These are phyloP conservation scores for Chaetomium sp. DNA, from an alignment of 2,329 filamentous ascomycete species.

Conservation along the genomic window DNA sequence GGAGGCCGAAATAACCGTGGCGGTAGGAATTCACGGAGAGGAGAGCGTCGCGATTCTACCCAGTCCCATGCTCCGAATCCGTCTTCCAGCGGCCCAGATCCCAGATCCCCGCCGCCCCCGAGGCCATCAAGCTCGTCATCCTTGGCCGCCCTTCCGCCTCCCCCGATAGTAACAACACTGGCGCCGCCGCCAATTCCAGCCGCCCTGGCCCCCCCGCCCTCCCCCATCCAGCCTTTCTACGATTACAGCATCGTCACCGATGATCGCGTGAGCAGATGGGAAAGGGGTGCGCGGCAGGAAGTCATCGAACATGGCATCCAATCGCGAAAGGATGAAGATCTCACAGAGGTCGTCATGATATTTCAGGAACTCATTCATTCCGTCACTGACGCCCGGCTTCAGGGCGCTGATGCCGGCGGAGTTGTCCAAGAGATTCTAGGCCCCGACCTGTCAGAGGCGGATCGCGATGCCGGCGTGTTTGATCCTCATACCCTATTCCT, in stretches of 20 bases:
- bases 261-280: constrained; percentile 68
- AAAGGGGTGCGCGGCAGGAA: constrained; percentile 63
- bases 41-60: constrained; percentile 56
- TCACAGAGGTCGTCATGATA: constrained; percentile 67
- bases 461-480: constrained; percentile 55
- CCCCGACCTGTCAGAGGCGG: constrained; percentile 53
- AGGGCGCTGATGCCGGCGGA: constrained; percentile 68
- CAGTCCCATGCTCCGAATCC: constrained; percentile 38
- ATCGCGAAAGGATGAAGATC: constrained; percentile 68
- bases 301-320: constrained; percentile 66
- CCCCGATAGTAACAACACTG: constrained; percentile 11
- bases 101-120: constrained; percentile 39
- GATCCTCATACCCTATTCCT: constrained; percentile 74
- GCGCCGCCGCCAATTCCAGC: constrained; percentile 23
- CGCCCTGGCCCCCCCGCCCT: constrained; percentile 33
- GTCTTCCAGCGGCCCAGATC: constrained; percentile 28
- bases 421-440: constrained; percentile 75
- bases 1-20: constrained; percentile 50
- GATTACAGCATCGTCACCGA: constrained; percentile 77
- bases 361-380: constrained; percentile 85
- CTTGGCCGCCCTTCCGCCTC: constrained; percentile 33
- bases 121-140: constrained; percentile 46
- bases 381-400: constrained; percentile 68
- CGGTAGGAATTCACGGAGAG: constrained; percentile 49
- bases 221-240: constrained; percentile 50